Evolutionary conservation across 2,329 filamentous ascomycete species (phyloP).

Genomic region (Aspergillus proliferans): DNA sequence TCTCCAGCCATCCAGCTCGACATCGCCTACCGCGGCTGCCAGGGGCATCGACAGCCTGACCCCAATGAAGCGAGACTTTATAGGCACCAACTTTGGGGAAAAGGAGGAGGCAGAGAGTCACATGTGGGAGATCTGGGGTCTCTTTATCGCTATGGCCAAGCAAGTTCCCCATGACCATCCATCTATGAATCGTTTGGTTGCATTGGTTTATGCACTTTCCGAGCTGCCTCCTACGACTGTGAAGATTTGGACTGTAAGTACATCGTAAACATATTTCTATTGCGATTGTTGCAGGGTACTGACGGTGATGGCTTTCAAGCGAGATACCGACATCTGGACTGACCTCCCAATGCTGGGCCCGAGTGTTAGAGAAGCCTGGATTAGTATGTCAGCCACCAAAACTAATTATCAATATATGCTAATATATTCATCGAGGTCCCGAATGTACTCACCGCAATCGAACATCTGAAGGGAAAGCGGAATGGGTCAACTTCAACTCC

Average conservation of each 20-base stretch:
- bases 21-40: slow-evolving; percentile 1
- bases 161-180: slow-evolving; percentile 6
- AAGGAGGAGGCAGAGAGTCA: slow-evolving; percentile 2
- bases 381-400: slow-evolving; percentile 1
- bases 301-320: background rate
- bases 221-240: slow-evolving; percentile 4
- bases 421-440: background rate
- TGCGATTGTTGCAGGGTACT: background rate
- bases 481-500: slow-evolving; percentile 9
- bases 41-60: slow-evolving; percentile 3
- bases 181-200: slow-evolving; percentile 5
- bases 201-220: slow-evolving; percentile 5
- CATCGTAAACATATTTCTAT: background rate
- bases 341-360: slow-evolving; percentile 10
- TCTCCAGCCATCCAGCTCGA: slow-evolving; percentile 1
- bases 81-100: background rate
- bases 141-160: slow-evolving; percentile 3
- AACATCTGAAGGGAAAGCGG: background rate
- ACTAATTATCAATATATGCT: background rate
- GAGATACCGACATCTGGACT: slow-evolving; percentile 1
- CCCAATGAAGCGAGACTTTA: background rate
- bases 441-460: background rate
- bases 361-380: slow-evolving; percentile 7
- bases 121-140: slow-evolving; percentile 6
- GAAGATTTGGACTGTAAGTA: slow-evolving; percentile 5